Base-by-base conservation (phyloP, 495 filamentous ascomycete genomes). In the Chaetomidium leptoderma region DNA sequence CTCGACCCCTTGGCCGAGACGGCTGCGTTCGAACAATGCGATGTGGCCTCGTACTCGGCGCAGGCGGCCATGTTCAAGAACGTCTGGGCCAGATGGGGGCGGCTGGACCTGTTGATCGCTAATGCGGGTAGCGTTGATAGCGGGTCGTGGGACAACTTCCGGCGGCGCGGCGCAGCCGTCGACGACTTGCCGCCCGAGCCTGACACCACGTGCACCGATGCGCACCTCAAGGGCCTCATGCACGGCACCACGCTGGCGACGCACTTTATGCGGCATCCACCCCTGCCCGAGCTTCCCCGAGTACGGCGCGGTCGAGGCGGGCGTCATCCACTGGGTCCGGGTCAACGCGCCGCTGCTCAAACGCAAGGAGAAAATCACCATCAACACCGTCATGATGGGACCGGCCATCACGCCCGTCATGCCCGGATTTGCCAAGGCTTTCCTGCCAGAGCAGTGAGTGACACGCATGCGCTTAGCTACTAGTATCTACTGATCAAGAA, bases 181-280 rank as follows among this genome's bases (percentile, higher is more conserved):
- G 36, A 53, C 30, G 69, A 66, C n/a, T 59, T 75, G 24, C 72
- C 72, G 11, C 71, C 72, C 4, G 63, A 66, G 45, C 74, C 74
- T 32, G 60, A 73, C 52, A 54, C 70, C 5, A 30, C 43, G 0
- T 72, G 68, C 53, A 74, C 72, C 17, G 72, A 76, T 47, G 60
- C 69, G 4, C 68, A 75, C 53, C 72, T 68, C 53, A 76, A 75
- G 58, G 70, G 62, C 14, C 63, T 73, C 6, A 62, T 75, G 24
- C 74, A 73, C 53, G 72, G 72, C n/a, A 75, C 72, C 1, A 60
- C 67, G 47, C 66, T 76, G 7, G 71, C 74, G 7, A 69, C 70
- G 33, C 72, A 75, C 44, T 76, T 73, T 60, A 76, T 76, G 74
- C 62, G 72, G 27, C 69, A 74, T 75, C 16, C 69, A 74, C 57